Conservation (phyloP, 2,329 filamentous ascomycete genomes). For the Zymoseptoria brevis region DNA sequence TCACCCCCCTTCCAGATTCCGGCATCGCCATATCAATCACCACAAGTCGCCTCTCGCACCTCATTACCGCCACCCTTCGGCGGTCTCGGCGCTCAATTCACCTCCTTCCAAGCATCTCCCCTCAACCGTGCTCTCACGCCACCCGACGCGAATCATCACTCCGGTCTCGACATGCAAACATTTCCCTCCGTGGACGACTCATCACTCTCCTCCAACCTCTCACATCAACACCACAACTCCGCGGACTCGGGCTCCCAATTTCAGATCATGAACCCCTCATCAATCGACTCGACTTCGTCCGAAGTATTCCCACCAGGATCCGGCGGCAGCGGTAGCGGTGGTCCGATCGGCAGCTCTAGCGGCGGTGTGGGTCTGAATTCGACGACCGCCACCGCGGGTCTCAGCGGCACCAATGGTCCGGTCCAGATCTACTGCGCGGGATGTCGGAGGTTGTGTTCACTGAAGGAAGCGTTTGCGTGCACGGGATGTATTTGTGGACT, state of each 20-base stretch:
- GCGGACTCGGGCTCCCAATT: constrained; percentile 57
- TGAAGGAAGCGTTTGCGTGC: constrained; percentile 84
- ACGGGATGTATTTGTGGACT: constrained; percentile 94
- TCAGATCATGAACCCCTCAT: constrained; percentile 45
- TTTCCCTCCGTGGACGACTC: constrained; percentile 80
- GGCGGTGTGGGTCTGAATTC: background rate
- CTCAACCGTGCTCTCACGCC: constrained; percentile 86
- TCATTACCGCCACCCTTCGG: constrained; percentile 51
- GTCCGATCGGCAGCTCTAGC: background rate
- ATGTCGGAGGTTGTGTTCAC: constrained; percentile 66
- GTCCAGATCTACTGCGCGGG: constrained; percentile 90
- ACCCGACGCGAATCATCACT: constrained; percentile 44
- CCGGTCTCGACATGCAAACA: constrained; percentile 48
- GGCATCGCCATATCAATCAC: constrained; percentile 43
- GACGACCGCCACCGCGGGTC: background rate
- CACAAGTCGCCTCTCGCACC: constrained; percentile 46
- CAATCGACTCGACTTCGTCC: constrained; percentile 43
- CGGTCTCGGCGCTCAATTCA: constrained; percentile 44
- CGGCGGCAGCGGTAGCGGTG: constrained; percentile 3
- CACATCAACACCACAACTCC: constrained; percentile 27
- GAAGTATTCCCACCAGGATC: constrained; percentile 38
- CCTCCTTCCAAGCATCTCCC: constrained; percentile 78
- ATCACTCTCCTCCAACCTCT: constrained; percentile 32
- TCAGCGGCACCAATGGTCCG: constrained; percentile 10
- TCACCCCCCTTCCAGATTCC: constrained; percentile 31